Conservation (phyloP, 2,329 filamentous ascomycete genomes). For the Allantophomopsis lycopodina region DNA sequence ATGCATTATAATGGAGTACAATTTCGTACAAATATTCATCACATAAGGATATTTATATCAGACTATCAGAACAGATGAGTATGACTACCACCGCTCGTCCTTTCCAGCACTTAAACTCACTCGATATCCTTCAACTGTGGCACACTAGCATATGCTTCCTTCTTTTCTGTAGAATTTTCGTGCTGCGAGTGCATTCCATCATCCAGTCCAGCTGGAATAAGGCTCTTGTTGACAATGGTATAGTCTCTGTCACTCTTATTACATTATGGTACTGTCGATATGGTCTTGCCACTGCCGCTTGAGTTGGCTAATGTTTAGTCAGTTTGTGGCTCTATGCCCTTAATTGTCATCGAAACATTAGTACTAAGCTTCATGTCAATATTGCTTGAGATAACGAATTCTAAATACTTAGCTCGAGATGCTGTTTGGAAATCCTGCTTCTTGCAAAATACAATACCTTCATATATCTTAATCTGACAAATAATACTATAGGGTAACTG, state of each 20-base stretch:
- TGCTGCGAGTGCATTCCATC: slow-evolving; percentile 1
- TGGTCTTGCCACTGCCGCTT: slow-evolving; percentile 9
- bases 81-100: no score
- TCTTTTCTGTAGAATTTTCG: not conserved
- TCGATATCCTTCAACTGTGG: no score
- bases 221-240: slow-evolving; percentile 4
- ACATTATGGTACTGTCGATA: slow-evolving; percentile 8
- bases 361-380: slow-evolving; percentile 7
- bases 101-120: no score
- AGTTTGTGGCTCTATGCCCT: slow-evolving; percentile 9
- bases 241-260: slow-evolving; percentile 13
- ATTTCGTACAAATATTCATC: no score
- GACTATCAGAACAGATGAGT: no score
- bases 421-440: slow-evolving; percentile 16
- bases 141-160: not conserved
- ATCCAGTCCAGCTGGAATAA: not conserved
- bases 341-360: slow-evolving; percentile 11
- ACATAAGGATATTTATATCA: no score
- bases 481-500: slow-evolving; percentile 1
- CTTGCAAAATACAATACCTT: slow-evolving; percentile 7
- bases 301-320: slow-evolving; percentile 5
- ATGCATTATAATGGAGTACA: no score
- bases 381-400: slow-evolving; percentile 7
- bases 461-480: slow-evolving; percentile 8
- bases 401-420: slow-evolving; percentile 9